Base-by-base conservation (phyloP, 2,329 filamentous ascomycete species). In the Sclerotinia sclerotiorum region DNA sequence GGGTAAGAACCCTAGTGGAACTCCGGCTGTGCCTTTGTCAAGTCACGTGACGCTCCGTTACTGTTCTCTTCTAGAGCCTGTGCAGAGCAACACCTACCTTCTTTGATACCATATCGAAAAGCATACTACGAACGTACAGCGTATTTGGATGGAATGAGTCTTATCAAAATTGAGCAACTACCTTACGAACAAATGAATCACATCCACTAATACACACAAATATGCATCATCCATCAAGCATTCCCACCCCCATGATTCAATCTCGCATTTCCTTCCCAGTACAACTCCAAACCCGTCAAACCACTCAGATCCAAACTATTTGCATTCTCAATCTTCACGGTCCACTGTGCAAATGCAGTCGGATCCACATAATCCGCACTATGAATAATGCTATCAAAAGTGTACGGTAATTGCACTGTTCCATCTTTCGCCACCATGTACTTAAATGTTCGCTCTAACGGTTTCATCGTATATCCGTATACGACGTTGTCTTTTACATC, bases 281-380 rank as follows among this genome's bases (percentile, higher is more conserved):
- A 56, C 54, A 56, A 56, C 21, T 35, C 32, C 54, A 56, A 32
- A 5, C 54, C 29, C 17, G 29, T 56, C 17, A 56, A 11, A 15
- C 54, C 54, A 35, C 17, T 56, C 19, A 56, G 32, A 56, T 56
- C 54, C 10, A 56, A 56, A 8, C 32, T 27, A 21, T 21, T 7
- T 17, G 29, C 27, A n/a, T 56, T 56, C 17, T 19, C 21, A 35
- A 56, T 56, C 32, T 56, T 56, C 27, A 56, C 32, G 10, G 54
- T 56, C 54, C 54, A 56, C 19, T 56, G 54, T 35, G 54, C 54
- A 56, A 56, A 56, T 15, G 54, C 54, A 56, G 54, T 56, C 3
- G 54, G 32, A 56, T 56, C 54, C 29, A 56, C 29, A 39, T 56
- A 56, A 32, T 56, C 54, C 54, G 29, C 15, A 56, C 29, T 56